Percentiles rank a stretch among this genome's conserved stretches.
These are phyloP conservation scores for Lathyrus tuberosus DNA, from an alignment of 306 rosid genomes.

Conservation along the genomic window DNA sequence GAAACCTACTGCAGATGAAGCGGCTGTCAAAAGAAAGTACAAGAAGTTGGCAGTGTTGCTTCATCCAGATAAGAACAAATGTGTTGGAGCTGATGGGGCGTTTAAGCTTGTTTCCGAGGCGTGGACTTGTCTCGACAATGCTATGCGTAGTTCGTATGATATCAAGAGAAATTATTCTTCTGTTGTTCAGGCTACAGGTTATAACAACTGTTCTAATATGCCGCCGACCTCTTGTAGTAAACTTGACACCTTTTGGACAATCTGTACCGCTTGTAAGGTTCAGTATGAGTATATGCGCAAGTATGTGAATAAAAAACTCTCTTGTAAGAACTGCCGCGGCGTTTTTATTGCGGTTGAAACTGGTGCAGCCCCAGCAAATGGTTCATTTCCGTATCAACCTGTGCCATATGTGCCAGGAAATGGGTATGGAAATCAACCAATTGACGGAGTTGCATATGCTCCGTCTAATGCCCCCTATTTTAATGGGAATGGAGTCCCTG, in stretches of 20 bases:
- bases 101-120: constrained; percentile 98
- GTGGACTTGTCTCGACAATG: constrained; percentile 59
- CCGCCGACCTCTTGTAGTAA: constrained; percentile 50
- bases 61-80: constrained; percentile 97
- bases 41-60: constrained; percentile 91
- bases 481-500: constrained; percentile 70
- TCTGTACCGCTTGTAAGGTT: constrained; percentile 94
- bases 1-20: constrained; percentile 79
- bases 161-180: constrained; percentile 71
- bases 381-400: constrained; percentile 86
- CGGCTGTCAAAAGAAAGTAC: constrained; percentile 83
- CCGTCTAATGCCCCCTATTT: constrained; percentile 63
- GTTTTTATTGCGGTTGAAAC: constrained; percentile 82
- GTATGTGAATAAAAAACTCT: constrained; percentile 93
- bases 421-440: constrained; percentile 75
- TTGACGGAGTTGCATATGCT: constrained; percentile 76
- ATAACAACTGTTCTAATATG: constrained; percentile 6
- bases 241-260: constrained; percentile 94
- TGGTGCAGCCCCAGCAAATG: constrained; percentile 78
- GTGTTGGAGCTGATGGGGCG: constrained; percentile 95
- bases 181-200: constrained; percentile 43
- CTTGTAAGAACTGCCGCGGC: constrained; percentile 96
- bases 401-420: constrained; percentile 73
- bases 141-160: constrained; percentile 71
- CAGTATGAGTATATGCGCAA: constrained; percentile 98